Base-by-base conservation (phyloP, 1,284 basidiomycete species). In the Lentinula novae-zelandiae region DNA sequence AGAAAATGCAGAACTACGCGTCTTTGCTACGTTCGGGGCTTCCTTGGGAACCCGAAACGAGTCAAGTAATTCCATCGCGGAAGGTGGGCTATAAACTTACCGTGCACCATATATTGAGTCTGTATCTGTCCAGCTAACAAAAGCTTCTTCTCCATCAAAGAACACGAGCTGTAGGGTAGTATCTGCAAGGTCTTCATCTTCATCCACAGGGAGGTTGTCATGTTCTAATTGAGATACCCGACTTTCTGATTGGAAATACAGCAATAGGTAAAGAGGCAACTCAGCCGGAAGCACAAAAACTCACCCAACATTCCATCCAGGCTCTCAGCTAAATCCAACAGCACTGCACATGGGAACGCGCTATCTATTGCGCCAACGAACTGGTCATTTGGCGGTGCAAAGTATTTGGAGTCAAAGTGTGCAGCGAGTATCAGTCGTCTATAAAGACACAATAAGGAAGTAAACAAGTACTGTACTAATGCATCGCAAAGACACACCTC, bases 91-190 rank as follows among this genome's bases (percentile, higher is more conserved):
- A 27, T 27, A 17, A 27, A 42, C 76, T 60, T 68, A 93, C 92
- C 90, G 86, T 46, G 95, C 89, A 22, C 97, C 97, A 71, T 99
- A 99, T 53, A 96, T 88, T 1, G 93, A 96, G 73, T 99, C 97
- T 0, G 82, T 86, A 39, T 82, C 82, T 1, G 95, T 94, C 97
- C 97, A 99, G 42, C 84, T 78, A 39, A 86, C 80, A 74, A 96
- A 98, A 0, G 97, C 97, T 74, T 99, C 97, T 73, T 99, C 97
- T 3, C 97, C 97, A 69, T 99, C 98, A 64, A 99, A 96, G 70
- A 99, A 97, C 20, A 99, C 79, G n/a, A 99, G 78, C 72, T 98
- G 95, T 13, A 99, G 74, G 0, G 96, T 96, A 7, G 90, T 93
- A 63, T 90, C 87, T 0, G 82, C 83, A 22, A 90, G 80, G 61